phyloP scores from a whole-genome alignment of 805 yeast species.

The Schizosaccharomyces lindneri region DNA sequence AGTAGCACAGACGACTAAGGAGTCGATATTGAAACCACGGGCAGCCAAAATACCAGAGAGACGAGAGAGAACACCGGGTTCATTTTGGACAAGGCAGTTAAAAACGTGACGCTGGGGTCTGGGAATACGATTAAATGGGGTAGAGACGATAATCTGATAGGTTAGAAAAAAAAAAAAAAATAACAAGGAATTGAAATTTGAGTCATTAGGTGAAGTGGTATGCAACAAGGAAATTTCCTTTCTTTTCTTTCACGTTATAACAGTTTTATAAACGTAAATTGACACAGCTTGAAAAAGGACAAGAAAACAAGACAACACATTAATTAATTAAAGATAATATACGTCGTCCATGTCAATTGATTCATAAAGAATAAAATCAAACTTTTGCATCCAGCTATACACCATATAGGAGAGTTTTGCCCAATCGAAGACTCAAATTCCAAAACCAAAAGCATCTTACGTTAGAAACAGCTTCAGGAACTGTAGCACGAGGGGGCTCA shows the following conservation, averaged over 20 bases:
- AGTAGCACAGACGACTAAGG: constrained; percentile 86
- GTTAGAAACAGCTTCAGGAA: constrained; percentile 74
- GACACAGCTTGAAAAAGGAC: too few species aligned
- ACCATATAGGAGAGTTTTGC: background rate
- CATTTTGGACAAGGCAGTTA: constrained; percentile 93
- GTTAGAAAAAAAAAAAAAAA: background rate
- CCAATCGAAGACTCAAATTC: background rate
- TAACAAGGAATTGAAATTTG: background rate
- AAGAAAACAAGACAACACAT: too few species aligned
- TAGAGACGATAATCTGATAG: constrained; percentile 65
- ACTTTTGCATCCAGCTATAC: background rate
- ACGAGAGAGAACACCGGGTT: constrained; percentile 88
- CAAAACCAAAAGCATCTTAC: background rate
- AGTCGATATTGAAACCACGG: constrained; percentile 93
- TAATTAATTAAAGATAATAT: background rate
- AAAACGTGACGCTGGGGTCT: constrained; percentile 68
- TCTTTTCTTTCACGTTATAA: too few species aligned
- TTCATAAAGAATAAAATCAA: background rate
- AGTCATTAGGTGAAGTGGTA: too few species aligned
- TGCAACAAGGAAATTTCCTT: too few species aligned
- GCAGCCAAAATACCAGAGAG: constrained; percentile 93
- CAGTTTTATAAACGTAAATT: too few species aligned
- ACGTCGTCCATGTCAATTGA: background rate
- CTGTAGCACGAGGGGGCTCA: constrained; percentile 85
- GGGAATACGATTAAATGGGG: constrained; percentile 34